A percentile compares a stretch with the other conserved stretches of the same genome.
These are phyloP conservation scores for Trichophyton verrucosum DNA, from an alignment of 2,329 filamentous ascomycete species.

Conservation along the genomic window DNA sequence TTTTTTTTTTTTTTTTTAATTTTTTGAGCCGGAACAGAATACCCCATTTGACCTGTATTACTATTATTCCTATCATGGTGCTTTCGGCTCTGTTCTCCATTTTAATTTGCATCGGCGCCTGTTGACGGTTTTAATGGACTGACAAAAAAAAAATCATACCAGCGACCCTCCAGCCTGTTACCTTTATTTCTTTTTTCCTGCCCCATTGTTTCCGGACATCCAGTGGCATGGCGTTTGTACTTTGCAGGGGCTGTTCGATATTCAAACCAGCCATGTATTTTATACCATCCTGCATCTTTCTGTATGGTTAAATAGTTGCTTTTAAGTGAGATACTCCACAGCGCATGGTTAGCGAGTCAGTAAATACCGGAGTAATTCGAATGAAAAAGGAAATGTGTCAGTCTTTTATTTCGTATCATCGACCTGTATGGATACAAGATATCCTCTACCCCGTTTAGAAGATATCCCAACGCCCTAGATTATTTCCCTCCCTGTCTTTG, in stretches of 20 bases:
- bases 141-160: neutral
- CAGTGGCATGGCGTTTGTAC: neutral
- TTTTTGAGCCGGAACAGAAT: neutral
- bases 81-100: neutral
- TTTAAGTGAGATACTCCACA: neutral
- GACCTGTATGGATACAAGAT: too few relatives aligned
- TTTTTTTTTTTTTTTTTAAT: neutral
- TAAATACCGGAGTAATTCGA: neutral
- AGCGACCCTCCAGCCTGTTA: neutral
- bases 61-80: neutral
- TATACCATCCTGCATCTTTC: neutral
- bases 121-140: neutral
- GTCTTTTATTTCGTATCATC: too few relatives aligned
- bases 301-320: neutral
- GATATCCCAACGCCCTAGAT: constrained; percentile 27
- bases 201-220: neutral
- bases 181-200: neutral
- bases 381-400: too few relatives aligned
- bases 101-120: neutral
- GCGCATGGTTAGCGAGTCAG: neutral
- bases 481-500: constrained; percentile 27
- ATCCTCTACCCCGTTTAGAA: constrained; percentile 10
- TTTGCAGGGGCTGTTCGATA: neutral
- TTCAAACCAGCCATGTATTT: neutral
- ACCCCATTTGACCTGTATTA: neutral